Percentiles rank a stretch among this genome's conserved stretches.
Conservation (phyloP, 768 basidiomycete genomes). For the Suillus placidus region DNA sequence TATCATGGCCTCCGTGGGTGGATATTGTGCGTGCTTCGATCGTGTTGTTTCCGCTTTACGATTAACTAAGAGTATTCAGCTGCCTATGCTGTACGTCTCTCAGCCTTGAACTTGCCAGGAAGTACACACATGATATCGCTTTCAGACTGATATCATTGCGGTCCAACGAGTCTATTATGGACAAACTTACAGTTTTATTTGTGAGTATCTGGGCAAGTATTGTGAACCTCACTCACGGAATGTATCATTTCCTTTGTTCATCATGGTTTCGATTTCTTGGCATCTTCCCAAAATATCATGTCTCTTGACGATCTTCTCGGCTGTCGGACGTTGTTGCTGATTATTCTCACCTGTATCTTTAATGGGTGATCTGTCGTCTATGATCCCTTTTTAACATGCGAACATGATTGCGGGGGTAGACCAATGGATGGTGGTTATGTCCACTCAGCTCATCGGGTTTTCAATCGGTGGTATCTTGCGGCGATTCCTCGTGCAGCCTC, state of each 20-base stretch:
- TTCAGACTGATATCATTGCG: slow-evolving; percentile 66
- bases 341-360: background rate
- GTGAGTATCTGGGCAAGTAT: slow-evolving; percentile 32
- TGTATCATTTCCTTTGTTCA: slow-evolving; percentile 5
- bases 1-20: slow-evolving; percentile 63
- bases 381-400: background rate
- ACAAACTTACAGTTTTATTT: slow-evolving; percentile 55
- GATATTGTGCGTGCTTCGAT: slow-evolving; percentile 21
- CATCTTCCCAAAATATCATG: background rate
- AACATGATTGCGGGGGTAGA: slow-evolving; percentile 31
- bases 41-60: background rate
- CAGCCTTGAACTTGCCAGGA: background rate
- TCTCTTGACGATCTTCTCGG: background rate
- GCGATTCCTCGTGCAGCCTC: slow-evolving; percentile 61
- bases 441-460: slow-evolving; percentile 71
- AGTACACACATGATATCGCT: slow-evolving; percentile 7
- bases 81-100: slow-evolving; percentile 47
- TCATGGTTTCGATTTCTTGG: background rate
- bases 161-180: slow-evolving; percentile 74
- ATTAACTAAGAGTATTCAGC: slow-evolving; percentile 24
- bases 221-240: slow-evolving; percentile 4
- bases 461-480: slow-evolving; percentile 61
- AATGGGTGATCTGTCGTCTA: background rate
- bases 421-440: slow-evolving; percentile 66
- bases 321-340: background rate